phyloP scores from a whole-genome alignment of 2,329 filamentous ascomycete species.

The Periconia macrospinosa region DNA sequence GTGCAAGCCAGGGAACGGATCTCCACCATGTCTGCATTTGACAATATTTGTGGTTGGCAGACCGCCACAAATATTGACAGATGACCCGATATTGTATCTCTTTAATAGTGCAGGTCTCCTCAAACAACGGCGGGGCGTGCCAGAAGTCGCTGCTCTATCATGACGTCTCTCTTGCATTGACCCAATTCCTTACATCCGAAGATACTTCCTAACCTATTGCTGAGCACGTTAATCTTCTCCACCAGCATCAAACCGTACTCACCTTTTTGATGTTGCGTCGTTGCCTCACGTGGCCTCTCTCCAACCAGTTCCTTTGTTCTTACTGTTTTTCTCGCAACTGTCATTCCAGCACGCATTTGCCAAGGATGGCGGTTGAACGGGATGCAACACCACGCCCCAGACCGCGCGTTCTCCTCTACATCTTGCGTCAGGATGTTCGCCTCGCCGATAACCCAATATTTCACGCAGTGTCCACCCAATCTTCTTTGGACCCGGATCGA shows the following conservation, averaged over 20 bases:
- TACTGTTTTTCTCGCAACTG: slow-evolving; percentile 21
- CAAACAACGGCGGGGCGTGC: slow-evolving; percentile 20
- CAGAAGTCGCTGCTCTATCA: slow-evolving; percentile 4
- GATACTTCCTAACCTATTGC: slow-evolving; percentile 1
- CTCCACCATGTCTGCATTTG: slow-evolving; percentile 27
- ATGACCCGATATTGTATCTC: slow-evolving; percentile 23
- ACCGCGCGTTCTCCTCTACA: slow-evolving; percentile 64
- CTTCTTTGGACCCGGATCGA: slow-evolving; percentile 18
- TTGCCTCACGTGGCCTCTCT: slow-evolving; percentile 34
- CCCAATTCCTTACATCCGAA: slow-evolving; percentile 1
- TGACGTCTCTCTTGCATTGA: slow-evolving; percentile 8
- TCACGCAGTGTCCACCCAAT: slow-evolving; percentile 50
- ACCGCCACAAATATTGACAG: slow-evolving; percentile 25
- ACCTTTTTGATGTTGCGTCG: slow-evolving; percentile 34
- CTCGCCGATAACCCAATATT: slow-evolving; percentile 75
- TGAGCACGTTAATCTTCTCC: background rate
- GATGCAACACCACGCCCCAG: slow-evolving; percentile 19
- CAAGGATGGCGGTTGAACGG: slow-evolving; percentile 24
- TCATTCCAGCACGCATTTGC: slow-evolving; percentile 12
- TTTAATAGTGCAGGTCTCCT: slow-evolving; percentile 24
- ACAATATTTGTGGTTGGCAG: slow-evolving; percentile 15
- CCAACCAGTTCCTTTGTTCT: slow-evolving; percentile 28
- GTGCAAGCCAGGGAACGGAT: slow-evolving; percentile 21
- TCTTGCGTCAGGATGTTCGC: slow-evolving; percentile 73
- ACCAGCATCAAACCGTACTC: slow-evolving; percentile 3